Conservation (phyloP, 1,139 yeast species). For the Kazachstania sp. region DNA sequence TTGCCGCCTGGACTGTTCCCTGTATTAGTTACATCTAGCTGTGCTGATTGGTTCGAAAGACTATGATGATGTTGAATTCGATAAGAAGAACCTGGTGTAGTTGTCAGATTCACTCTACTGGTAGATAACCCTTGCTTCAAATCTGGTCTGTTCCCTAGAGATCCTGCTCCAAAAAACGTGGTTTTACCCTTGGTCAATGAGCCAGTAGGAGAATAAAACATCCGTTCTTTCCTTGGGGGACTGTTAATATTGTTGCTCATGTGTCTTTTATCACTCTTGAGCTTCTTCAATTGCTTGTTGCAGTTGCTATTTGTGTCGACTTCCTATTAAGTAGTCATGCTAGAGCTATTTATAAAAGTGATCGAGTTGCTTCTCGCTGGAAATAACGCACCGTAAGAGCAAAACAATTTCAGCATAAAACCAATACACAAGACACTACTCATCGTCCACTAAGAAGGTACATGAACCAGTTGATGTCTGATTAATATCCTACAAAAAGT, state of each 20-base stretch:
- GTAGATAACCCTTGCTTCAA: background rate
- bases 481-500: no score
- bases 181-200: background rate
- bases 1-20: background rate
- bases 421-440: no score
- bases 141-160: background rate
- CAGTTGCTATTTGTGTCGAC: background rate
- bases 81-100: background rate
- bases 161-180: background rate
- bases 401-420: no score
- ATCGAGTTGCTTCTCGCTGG: background rate
- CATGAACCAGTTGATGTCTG: no score
- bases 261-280: background rate
- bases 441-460: no score
- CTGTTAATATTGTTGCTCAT: background rate
- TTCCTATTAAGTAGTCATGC: no score
- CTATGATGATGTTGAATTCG: background rate
- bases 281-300: background rate
- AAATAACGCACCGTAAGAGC: background rate
- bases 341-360: background rate
- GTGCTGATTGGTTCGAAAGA: background rate
- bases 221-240: background rate
- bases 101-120: background rate
- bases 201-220: background rate
- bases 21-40: background rate